phyloP scores from a whole-genome alignment of 352 stramenopile genomes.

The Phytopythium aichiense region DNA sequence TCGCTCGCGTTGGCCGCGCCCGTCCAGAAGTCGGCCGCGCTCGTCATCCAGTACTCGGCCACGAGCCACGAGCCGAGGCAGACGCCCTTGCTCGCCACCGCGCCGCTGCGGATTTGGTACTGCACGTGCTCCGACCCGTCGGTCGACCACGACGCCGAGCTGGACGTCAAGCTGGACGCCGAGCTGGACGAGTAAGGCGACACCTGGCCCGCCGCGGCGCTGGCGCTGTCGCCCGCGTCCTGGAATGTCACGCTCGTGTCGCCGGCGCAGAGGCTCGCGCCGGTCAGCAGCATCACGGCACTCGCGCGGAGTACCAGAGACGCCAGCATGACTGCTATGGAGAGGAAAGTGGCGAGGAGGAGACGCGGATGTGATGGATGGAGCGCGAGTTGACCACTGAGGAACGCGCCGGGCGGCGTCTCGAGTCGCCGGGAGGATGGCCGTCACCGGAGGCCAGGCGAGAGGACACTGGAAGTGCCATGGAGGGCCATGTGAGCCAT shows the following conservation, averaged over 20 bases:
- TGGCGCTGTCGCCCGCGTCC: conserved; percentile 3
- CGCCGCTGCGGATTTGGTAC: conserved; percentile 49
- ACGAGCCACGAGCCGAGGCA: conserved; percentile 81
- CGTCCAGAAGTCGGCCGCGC: conserved; percentile 48
- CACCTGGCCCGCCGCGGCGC: background rate
- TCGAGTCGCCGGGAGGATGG: background rate
- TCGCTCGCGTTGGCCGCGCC: conserved; percentile 34
- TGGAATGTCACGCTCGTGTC: conserved; percentile 5
- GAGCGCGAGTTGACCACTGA: background rate
- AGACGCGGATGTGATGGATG: background rate
- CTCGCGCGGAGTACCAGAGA: background rate
- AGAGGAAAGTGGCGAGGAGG: background rate
- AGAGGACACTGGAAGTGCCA: background rate
- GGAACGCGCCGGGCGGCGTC: background rate
- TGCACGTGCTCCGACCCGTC: conserved; percentile 35
- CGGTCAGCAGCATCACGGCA: background rate
- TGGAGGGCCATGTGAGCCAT: background rate
- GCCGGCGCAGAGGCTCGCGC: background rate
- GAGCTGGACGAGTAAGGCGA: conserved; percentile 2
- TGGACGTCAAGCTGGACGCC: background rate
- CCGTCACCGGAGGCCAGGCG: background rate
- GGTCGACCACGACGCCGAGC: conserved; percentile 3
- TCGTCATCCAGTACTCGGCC: conserved; percentile 79
- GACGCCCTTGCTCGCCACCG: conserved; percentile 46
- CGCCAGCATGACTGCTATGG: background rate